A percentile compares a stretch with the other conserved stretches of the same genome.
Conservation (phyloP, 2,329 filamentous ascomycete genomes). For the Microdochium nivale region DNA sequence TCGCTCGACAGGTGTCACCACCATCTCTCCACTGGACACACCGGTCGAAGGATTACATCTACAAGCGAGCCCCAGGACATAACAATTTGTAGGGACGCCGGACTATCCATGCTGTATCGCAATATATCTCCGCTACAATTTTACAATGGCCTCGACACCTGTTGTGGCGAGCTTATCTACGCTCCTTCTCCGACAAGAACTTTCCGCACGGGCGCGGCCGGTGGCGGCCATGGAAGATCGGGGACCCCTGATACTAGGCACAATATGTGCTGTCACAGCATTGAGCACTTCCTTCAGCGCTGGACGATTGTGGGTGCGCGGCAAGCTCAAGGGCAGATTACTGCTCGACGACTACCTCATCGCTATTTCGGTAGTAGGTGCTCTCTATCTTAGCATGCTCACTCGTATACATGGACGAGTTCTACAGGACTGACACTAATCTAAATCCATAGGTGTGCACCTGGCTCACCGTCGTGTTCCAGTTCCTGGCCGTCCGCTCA, state of each 20-base stretch:
- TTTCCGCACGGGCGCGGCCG: not conserved
- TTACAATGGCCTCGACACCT: too few species aligned
- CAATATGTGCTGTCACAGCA: conserved; percentile 18
- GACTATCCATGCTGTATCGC: too few species aligned
- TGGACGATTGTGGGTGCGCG: conserved; percentile 20
- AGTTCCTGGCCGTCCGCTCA: conserved; percentile 21
- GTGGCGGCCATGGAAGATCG: not conserved
- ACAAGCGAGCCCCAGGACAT: too few species aligned
- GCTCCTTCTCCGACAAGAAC: too few species aligned
- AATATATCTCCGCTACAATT: too few species aligned
- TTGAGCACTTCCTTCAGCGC: conserved; percentile 18
- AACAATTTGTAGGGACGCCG: too few species aligned
- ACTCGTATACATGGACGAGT: not conserved
- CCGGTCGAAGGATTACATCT: too few species aligned
- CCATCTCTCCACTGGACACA: not conserved
- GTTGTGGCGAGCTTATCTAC: too few species aligned
- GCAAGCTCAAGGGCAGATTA: conserved; percentile 18
- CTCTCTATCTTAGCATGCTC: too few species aligned
- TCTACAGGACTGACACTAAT: not conserved
- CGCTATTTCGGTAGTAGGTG: conserved; percentile 18
- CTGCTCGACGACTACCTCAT: conserved; percentile 28
- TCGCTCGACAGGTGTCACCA: not conserved
- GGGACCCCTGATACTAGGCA: conserved; percentile 21
- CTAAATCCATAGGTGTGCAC: conserved; percentile 16
- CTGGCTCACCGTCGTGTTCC: conserved; percentile 23